phyloP scores from a whole-genome alignment of 148 eudicot species.

The Nepenthes mirabilis region DNA sequence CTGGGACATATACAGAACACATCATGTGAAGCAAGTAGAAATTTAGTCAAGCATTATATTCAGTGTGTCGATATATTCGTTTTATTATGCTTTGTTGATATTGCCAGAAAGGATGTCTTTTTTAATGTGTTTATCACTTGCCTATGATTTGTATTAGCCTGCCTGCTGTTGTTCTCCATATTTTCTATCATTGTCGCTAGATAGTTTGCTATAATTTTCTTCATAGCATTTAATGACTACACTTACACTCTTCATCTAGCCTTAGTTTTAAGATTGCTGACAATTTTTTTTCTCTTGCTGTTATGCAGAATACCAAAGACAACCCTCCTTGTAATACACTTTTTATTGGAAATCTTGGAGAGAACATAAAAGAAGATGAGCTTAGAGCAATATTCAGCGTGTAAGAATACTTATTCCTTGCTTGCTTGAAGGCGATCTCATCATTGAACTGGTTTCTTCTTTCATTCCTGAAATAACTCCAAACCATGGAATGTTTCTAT shows the following conservation, averaged over 20 bases:
- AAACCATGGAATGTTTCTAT: not conserved
- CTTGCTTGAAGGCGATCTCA: not conserved
- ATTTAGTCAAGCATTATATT: no score
- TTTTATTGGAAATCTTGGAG: constrained; percentile 93
- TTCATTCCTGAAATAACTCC: not conserved
- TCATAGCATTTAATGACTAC: no score
- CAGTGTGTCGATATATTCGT: no score
- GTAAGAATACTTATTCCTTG: constrained; percentile 32
- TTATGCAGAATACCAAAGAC: constrained; percentile 80
- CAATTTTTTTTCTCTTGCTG: constrained; percentile 5
- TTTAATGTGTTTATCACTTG: no score
- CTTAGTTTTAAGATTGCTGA: not conserved
- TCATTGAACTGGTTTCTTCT: not conserved
- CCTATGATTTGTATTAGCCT: no score
- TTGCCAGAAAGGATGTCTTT: no score
- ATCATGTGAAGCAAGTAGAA: no score
- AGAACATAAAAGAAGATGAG: constrained; percentile 85
- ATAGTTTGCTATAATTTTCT: not conserved
- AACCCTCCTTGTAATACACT: constrained; percentile 98
- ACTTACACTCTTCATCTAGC: not conserved
- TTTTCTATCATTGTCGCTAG: no score
- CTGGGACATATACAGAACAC: no score
- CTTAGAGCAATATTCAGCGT: constrained; percentile 67
- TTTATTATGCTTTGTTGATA: no score
- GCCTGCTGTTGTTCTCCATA: no score